These are phyloP conservation scores for Rhizophagus clarus DNA, from an alignment of 192 early-diverging fungal species.

Conservation along the genomic window DNA sequence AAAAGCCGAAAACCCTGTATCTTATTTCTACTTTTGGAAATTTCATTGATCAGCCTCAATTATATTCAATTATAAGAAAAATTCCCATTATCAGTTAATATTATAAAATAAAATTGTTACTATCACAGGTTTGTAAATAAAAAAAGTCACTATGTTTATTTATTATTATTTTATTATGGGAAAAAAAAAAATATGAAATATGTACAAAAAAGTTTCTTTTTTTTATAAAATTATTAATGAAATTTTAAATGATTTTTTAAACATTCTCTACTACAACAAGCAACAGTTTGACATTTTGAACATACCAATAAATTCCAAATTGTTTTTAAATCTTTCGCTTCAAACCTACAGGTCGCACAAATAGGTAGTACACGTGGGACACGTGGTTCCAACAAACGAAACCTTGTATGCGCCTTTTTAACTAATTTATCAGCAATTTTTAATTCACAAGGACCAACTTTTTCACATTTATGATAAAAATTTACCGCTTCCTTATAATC, in stretches of 20 bases:
- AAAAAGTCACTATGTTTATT: no score
- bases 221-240: background rate
- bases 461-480: background rate
- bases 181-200: no score
- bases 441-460: background rate
- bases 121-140: no score
- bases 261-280: constrained; percentile 16
- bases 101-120: no score
- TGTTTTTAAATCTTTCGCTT: background rate
- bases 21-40: no score
- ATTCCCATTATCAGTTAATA: no score
- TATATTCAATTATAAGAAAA: no score
- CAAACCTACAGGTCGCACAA: constrained; percentile 3
- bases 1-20: no score
- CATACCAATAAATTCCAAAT: constrained; percentile 22
- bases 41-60: background rate
- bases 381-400: constrained; percentile 1
- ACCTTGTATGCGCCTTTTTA: constrained; percentile 15
- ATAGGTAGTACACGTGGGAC: constrained; percentile 2
- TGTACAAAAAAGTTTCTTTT: no score
- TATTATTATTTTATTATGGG: no score
- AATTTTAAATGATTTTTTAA: background rate
- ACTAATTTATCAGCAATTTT: constrained; percentile 1
- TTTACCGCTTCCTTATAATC: background rate
- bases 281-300: constrained; percentile 25